Percentiles rank a stretch among this genome's conserved stretches.
Conservation (phyloP, 2,329 filamentous ascomycete species). For the Xylariaceae sp. region DNA sequence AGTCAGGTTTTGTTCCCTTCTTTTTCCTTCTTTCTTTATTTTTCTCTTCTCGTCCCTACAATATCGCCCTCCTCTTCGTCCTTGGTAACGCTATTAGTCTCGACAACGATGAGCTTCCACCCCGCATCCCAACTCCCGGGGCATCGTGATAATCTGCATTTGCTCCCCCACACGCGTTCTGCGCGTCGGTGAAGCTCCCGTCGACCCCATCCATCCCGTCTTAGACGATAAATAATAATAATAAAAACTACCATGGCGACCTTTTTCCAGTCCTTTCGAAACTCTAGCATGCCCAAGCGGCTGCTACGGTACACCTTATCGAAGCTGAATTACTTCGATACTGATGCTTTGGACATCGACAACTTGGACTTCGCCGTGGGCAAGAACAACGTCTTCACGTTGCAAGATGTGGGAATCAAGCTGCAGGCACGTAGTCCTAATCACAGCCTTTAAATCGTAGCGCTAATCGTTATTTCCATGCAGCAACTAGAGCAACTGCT, state of each 20-base stretch:
- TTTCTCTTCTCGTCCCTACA: not conserved
- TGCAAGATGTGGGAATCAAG: constrained; percentile 82
- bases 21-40: not conserved
- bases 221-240: constrained; percentile 3
- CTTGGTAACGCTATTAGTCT: constrained; percentile 15
- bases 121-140: constrained; percentile 36
- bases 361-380: constrained; percentile 84
- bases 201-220: constrained; percentile 1
- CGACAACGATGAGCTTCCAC: constrained; percentile 37
- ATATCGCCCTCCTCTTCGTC: not conserved
- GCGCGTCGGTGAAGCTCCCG: constrained; percentile 26
- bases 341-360: constrained; percentile 82
- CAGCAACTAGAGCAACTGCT: constrained; percentile 80
- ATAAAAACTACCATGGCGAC: constrained; percentile 61
- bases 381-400: constrained; percentile 79
- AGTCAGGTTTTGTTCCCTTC: too few species aligned
- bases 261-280: constrained; percentile 67
- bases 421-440: constrained; percentile 60
- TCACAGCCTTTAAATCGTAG: constrained; percentile 10
- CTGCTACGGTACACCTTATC: constrained; percentile 85
- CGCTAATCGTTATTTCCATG: constrained; percentile 31
- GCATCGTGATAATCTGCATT: constrained; percentile 34
- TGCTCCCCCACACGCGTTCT: constrained; percentile 30
- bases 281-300: constrained; percentile 82
- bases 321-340: constrained; percentile 83